Base-by-base conservation (phyloP, 2,329 filamentous ascomycete genomes). In the Colletotrichum echinochloae region DNA sequence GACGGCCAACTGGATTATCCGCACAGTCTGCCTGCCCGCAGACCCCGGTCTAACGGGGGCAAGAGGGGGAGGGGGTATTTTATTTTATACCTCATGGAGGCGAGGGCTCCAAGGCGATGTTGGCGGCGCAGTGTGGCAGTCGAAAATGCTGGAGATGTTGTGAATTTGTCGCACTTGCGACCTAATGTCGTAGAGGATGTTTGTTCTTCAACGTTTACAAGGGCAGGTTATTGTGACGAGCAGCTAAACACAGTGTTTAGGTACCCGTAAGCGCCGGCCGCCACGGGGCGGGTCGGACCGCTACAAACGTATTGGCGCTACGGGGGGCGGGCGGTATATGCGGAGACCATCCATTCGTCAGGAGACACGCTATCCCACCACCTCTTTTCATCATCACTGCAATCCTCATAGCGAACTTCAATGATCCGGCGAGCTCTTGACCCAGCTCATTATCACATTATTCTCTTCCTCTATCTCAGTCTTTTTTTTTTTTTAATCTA, bases 221-320 rank as follows among this genome's bases (percentile, higher is more conserved):
- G 11, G 20, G 11, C 20, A 35, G 30, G 30, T 20, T n/a, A 54
- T n/a, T 18, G n/a, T 33, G 28, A 8, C 49, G n/a, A 33, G 28
- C 26, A 52, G 28, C 18, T 35, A 46, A 46, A 39, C 7, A 18
- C 52, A 26, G 52, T 37, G 33, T 55, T 55, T 46, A n/a, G n/a
- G n/a, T n/a, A 46, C 41, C 1, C 41, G 18, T 52, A 56, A 67
- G 59, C 39, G 59, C 65, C 65, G 30, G 49, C 23, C 55, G 23
- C 28, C 35, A 55, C 35, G 56, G 64, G 56, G 56, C 64, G 56
- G 64, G 44, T 39, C 64, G 46, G 48, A 61, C 64, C 64, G 64
- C 64, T 60, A n/a, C n/a, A 46, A 60, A 60, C 14, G 51, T 14
- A 49, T n/a, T 20, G 56, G 56, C 59, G 64, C 49, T 56, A 49